Evolutionary conservation across 768 basidiomycete species (phyloP).

Genomic region (Dioszegia hungarica): DNA sequence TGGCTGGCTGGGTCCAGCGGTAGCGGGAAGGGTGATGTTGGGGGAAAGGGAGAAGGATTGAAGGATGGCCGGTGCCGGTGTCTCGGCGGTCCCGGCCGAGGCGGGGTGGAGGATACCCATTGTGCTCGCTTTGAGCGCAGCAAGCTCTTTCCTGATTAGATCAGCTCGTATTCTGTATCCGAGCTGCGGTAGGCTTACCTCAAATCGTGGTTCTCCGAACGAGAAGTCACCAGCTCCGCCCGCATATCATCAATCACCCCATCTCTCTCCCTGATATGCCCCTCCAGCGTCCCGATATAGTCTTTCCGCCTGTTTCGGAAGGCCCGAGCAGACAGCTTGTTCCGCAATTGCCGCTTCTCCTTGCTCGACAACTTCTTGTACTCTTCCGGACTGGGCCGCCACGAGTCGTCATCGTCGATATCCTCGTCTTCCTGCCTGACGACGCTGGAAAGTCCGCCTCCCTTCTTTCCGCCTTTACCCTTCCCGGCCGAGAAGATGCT

Average conservation of each 20-base stretch:
- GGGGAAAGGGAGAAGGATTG: slow-evolving; percentile 21
- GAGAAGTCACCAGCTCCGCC: slow-evolving; percentile 70
- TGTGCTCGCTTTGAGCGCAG: slow-evolving; percentile 49
- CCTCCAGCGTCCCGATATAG: slow-evolving; percentile 90
- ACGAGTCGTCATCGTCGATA: slow-evolving; percentile 46
- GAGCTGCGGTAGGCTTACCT: slow-evolving; percentile 31
- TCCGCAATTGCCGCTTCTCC: slow-evolving; percentile 91
- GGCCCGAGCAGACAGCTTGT: slow-evolving; percentile 94
- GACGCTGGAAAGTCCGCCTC: slow-evolving; percentile 46
- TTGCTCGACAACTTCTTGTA: slow-evolving; percentile 93
- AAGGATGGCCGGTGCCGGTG: slow-evolving; percentile 24
- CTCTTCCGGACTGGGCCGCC: slow-evolving; percentile 63
- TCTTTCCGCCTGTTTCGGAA: slow-evolving; percentile 95
- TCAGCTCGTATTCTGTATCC: slow-evolving; percentile 20
- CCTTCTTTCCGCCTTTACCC: slow-evolving; percentile 50
- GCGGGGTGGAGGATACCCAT: slow-evolving; percentile 39
- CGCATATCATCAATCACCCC: slow-evolving; percentile 80
- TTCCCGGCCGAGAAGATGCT: slow-evolving; percentile 47
- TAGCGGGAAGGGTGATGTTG: slow-evolving; percentile 4
- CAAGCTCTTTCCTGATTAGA: slow-evolving; percentile 46
- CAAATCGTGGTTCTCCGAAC: slow-evolving; percentile 76
- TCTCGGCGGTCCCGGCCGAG: slow-evolving; percentile 22
- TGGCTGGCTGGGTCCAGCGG: no score
- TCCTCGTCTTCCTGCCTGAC: slow-evolving; percentile 45
- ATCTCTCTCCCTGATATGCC: slow-evolving; percentile 88